Percentiles rank a stretch among this genome's conserved stretches.
Evolutionary conservation across 2,329 filamentous ascomycete genomes (phyloP).

Genomic region (Aspergillus ibericus): DNA sequence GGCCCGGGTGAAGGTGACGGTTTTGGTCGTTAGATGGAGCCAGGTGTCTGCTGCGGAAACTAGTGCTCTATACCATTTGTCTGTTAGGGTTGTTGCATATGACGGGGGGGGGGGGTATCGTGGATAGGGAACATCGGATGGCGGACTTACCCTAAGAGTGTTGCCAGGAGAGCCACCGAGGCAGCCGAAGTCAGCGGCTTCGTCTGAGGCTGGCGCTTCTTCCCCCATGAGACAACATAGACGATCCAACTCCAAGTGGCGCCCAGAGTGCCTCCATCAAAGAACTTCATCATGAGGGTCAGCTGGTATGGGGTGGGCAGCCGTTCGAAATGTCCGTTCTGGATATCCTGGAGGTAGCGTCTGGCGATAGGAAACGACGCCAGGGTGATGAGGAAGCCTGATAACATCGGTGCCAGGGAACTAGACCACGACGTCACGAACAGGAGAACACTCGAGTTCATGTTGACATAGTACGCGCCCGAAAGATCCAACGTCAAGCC

Average conservation of each 20-base stretch:
- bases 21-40: constrained; percentile 27
- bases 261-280: constrained; percentile 14
- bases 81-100: not conserved
- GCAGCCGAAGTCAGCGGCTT: constrained; percentile 3
- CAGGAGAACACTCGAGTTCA: constrained; percentile 11
- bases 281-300: constrained; percentile 15
- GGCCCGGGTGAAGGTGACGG: constrained; percentile 19
- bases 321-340: constrained; percentile 5
- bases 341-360: constrained; percentile 7
- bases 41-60: constrained; percentile 26
- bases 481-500: not conserved
- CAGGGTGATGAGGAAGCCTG: constrained; percentile 24
- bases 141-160: not conserved
- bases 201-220: constrained; percentile 8
- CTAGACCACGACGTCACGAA: constrained; percentile 15
- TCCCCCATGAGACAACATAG: constrained; percentile 19
- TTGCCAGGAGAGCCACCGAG: not conserved
- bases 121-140: not conserved
- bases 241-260: constrained; percentile 16
- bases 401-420: constrained; percentile 23
- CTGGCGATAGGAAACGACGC: constrained; percentile 24
- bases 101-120: not conserved
- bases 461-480: constrained; percentile 3
- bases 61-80: constrained; percentile 5
- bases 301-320: constrained; percentile 23